Evolutionary conservation across 768 basidiomycete species (phyloP), one percentile per base, ranked within the genome.

Genomic region (Fomitopsis serialis): DNA sequence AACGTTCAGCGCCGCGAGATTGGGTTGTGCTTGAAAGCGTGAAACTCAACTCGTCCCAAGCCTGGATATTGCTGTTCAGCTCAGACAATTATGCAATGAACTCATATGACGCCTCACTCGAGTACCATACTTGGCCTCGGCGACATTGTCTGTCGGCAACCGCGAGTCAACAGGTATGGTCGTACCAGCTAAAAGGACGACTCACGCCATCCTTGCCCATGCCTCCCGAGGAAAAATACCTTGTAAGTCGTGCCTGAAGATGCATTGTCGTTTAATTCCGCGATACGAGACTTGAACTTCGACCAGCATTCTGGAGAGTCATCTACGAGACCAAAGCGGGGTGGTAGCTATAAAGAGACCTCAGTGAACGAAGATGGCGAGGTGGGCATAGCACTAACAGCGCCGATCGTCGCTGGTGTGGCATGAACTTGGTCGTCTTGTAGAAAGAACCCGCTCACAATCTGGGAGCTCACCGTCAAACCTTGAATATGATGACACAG

Each of bases 131-230:
- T 81, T 77, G 3, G 71, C 69, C 56, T 78, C 77, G 0, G 72
- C 89, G 0, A 85, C 74, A 57, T 91, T 91, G 68, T 91, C 86
- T 89, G 57, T 42, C 21, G 8, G 37, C 12, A 44, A 34, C 32
- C 55, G 12, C 52, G 44, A 12, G 17, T 42, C 52, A 23, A 32
- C 27, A 52, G 22, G 42, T 24, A 50, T 15, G 23, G 17, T 9
- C 35, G 22, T n/a, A 3, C 32, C n/a, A 42, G 9, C 11, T 32
- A 11, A 11, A 32, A 6, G 29, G 29, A 11, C 11, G 13, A 59
- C 85, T 58, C 65, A 88, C 87, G 87, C 60, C 75, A 79, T 51
- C 87, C 89, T 66, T 90, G 72, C 1, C 89, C 89, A 56, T 92
- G 89, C 58, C 89, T 72, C 2, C 78, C 79, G 1, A 89, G 66